These are phyloP conservation scores for Luffa aegyptiaca DNA, from an alignment of 306 rosid genomes.

Conservation along the genomic window DNA sequence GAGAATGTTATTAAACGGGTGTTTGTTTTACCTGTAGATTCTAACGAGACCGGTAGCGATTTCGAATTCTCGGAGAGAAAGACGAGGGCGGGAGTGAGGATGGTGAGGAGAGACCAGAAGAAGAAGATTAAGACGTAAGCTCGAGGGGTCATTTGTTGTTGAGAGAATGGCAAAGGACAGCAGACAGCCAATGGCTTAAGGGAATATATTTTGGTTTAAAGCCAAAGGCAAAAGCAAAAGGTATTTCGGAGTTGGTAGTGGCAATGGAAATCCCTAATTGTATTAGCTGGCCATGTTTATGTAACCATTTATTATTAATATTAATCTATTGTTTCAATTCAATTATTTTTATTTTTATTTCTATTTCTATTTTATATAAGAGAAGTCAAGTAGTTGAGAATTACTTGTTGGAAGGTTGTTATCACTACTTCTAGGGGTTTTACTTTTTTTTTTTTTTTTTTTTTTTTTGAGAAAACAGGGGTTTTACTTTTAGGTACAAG, in stretches of 20 bases:
- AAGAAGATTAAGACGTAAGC: conserved; percentile 57
- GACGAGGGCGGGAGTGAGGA: conserved; percentile 72
- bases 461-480: too few species aligned
- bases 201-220: not conserved
- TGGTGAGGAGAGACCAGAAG: conserved; percentile 69
- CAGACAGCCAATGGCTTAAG: not conserved
- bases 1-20: not conserved
- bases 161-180: not conserved
- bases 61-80: conserved; percentile 62
- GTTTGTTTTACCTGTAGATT: conserved; percentile 22
- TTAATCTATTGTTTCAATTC: not conserved
- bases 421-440: not conserved
- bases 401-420: not conserved
- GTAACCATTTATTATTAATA: not conserved
- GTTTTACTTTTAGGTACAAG: not conserved
- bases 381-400: conserved; percentile 11
- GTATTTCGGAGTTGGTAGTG: not conserved
- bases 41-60: not conserved
- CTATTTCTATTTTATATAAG: not conserved
- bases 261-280: not conserved
- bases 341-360: not conserved
- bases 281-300: conserved; percentile 11
- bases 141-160: conserved; percentile 50
- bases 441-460: too few species aligned
- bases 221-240: not conserved